phyloP scores from a whole-genome alignment of 768 basidiomycete genomes.

The Auricularia auricula-judae region DNA sequence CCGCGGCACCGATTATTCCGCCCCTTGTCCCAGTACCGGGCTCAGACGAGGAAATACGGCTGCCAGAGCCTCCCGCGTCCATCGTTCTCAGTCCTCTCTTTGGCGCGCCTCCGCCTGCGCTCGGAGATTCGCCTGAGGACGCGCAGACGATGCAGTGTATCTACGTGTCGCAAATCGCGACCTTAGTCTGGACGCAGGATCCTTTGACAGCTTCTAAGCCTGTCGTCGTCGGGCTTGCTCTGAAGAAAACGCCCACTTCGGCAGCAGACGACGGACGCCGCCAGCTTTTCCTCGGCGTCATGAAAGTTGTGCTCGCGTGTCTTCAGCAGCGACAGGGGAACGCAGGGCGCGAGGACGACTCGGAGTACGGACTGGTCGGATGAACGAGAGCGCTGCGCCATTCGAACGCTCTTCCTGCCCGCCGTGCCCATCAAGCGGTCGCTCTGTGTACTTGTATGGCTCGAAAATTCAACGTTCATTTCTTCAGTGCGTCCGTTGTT shows the following conservation, averaged over 20 bases:
- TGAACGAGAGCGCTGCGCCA: no score
- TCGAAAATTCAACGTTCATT: no score
- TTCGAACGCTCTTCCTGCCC: no score
- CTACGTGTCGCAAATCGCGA: conserved; percentile 81
- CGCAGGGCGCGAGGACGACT: no score
- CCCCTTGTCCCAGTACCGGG: conserved; percentile 18
- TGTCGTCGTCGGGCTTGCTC: conserved; percentile 67
- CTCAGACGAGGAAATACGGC: conserved; percentile 9
- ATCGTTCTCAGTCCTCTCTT: conserved; percentile 70
- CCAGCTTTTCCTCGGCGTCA: background rate
- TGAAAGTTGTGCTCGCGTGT: background rate
- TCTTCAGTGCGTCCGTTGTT: no score
- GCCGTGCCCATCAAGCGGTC: no score
- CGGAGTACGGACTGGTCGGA: no score
- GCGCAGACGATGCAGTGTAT: conserved; percentile 63
- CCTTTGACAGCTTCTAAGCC: conserved; percentile 30
- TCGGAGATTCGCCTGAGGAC: conserved; percentile 49
- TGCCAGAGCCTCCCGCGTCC: conserved; percentile 58
- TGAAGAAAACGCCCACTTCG: conserved; percentile 23
- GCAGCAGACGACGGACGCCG: conserved; percentile 11
- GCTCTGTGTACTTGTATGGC: no score
- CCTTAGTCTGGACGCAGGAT: conserved; percentile 57
- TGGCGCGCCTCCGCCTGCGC: conserved; percentile 28
- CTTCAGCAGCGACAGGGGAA: background rate
- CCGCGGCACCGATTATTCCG: conserved; percentile 42